Evolutionary conservation across 176 grass and related monocot genomes (phyloP).

Genomic region (Oryza rufipogon): DNA sequence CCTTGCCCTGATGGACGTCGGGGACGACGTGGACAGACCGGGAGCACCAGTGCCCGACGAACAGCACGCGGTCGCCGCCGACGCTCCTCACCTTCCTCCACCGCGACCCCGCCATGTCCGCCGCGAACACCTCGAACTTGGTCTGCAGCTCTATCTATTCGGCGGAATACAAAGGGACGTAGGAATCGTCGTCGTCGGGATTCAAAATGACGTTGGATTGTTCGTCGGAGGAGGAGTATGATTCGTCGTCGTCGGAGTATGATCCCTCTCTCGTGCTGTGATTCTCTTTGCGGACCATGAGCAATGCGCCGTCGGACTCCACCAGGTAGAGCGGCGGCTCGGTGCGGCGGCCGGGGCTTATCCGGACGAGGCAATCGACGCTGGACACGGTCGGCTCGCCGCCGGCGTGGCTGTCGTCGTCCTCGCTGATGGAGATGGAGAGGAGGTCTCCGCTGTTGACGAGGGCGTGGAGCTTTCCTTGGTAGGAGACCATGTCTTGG

Average conservation of each 20-base stretch:
- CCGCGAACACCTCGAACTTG: constrained; percentile 4
- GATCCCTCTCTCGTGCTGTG: background rate
- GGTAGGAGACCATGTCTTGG: background rate
- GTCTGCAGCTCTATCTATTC: background rate
- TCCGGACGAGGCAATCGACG: background rate
- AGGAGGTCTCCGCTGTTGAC: background rate
- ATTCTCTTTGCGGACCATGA: background rate
- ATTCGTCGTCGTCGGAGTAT: background rate
- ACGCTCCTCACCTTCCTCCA: constrained; percentile 6
- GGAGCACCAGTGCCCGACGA: constrained; percentile 6
- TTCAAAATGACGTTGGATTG: background rate
- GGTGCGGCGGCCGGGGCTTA: background rate
- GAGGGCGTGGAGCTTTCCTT: background rate
- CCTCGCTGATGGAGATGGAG: background rate
- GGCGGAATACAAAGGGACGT: background rate
- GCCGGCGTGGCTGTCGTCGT: no score
- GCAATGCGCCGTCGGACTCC: background rate
- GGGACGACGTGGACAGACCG: constrained; percentile 1
- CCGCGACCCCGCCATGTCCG: background rate
- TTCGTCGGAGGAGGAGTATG: no score
- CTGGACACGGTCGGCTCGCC: background rate
- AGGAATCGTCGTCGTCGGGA: no score
- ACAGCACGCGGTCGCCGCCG: constrained; percentile 4
- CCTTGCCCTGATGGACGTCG: background rate
- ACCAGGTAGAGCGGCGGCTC: background rate